A percentile compares a stretch with the other conserved stretches of the same genome.
Evolutionary conservation across 441 rosid genomes (phyloP).

Genomic region (Populus tomentosa): DNA sequence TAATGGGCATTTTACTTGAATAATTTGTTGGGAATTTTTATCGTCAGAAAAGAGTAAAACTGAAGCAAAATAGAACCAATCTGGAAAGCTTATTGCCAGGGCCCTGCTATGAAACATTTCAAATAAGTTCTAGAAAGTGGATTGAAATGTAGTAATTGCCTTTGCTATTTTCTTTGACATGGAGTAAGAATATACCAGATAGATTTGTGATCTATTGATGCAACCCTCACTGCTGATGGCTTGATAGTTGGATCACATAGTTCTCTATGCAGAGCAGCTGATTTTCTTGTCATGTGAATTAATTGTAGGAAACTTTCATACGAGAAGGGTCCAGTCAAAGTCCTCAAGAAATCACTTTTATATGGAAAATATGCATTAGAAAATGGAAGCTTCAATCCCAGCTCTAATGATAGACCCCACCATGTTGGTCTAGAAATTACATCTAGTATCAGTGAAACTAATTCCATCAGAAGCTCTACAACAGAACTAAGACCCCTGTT

Average conservation of each 20-base stretch:
- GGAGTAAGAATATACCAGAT: slow-evolving; percentile 45
- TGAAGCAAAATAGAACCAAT: slow-evolving; percentile 79
- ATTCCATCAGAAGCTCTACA: slow-evolving; percentile 48
- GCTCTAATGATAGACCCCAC: slow-evolving; percentile 66
- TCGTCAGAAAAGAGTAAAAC: slow-evolving; percentile 43
- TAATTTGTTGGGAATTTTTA: slow-evolving; percentile 25
- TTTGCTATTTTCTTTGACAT: background rate
- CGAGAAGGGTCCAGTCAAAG: slow-evolving; percentile 50
- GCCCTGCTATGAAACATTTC: slow-evolving; percentile 49
- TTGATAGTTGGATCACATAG: slow-evolving; percentile 22
- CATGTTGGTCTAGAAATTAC: slow-evolving; percentile 54
- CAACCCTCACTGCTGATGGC: slow-evolving; percentile 22
- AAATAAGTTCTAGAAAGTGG: background rate
- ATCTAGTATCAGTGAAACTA: slow-evolving; percentile 50
- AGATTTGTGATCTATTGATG: slow-evolving; percentile 48
- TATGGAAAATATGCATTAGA: slow-evolving; percentile 62
- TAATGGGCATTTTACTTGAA: slow-evolving; percentile 19
- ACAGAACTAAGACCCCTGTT: slow-evolving; percentile 66
- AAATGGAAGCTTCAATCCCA: slow-evolving; percentile 58
- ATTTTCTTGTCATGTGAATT: slow-evolving; percentile 32
- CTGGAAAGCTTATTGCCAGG: slow-evolving; percentile 72
- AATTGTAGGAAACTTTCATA: slow-evolving; percentile 33
- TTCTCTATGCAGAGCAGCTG: slow-evolving; percentile 16
- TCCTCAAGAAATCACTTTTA: slow-evolving; percentile 36
- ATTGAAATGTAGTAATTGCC: background rate